Evolutionary conservation across 768 basidiomycete genomes (phyloP), one percentile per base, ranked within the genome.

Genomic region (Termitomyces sp.): DNA sequence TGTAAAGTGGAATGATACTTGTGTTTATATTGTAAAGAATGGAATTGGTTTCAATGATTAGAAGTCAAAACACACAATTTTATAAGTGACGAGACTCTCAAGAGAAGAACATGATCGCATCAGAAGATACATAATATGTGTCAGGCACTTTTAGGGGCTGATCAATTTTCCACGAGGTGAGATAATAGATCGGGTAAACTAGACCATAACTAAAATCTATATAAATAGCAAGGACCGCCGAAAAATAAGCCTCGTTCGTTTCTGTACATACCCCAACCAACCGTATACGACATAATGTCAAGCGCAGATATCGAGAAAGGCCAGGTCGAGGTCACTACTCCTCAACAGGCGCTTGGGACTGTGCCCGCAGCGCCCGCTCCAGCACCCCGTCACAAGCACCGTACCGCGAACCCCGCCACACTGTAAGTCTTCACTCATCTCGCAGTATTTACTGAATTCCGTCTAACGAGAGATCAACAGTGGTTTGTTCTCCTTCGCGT

Each of bases 401-500:
- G 65, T 53, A 68, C 86, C 27, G 87, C 72, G 18, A 86, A 91
- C 72, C 86, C 88, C 11, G 83, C 74, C 10, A 69, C 82, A 20
- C 77, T 85, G 78, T 82, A 56, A 56, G 77, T 54, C 44, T 27
- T 53, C 11, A 53, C 48, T 44, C 16, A n/a, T n/a, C 40, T 4
- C 33, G 11, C 25, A 31, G 44, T 20, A 11, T n/a, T 27, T 23
- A 49, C 16, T 13, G 5, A 5, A n/a, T 22, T 23, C 15, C 15
- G 1, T 47, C 22, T 60, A 40, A 60, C 13, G 23, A 40, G 20
- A 18, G 12, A 38, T 52, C 31, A 36, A 48, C 63, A 89, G 88
- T 29, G 91, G 91, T 20, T 75, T 92, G 36, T 88, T 88, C 67
- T 85, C 87, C 36, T 93, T 93, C 73, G 90, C 91, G 18, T 86